Percentiles rank a stretch among this genome's conserved stretches.
Evolutionary conservation across 164 flowering plant genomes (phyloP).

Genomic region (Liriodendron chinense): DNA sequence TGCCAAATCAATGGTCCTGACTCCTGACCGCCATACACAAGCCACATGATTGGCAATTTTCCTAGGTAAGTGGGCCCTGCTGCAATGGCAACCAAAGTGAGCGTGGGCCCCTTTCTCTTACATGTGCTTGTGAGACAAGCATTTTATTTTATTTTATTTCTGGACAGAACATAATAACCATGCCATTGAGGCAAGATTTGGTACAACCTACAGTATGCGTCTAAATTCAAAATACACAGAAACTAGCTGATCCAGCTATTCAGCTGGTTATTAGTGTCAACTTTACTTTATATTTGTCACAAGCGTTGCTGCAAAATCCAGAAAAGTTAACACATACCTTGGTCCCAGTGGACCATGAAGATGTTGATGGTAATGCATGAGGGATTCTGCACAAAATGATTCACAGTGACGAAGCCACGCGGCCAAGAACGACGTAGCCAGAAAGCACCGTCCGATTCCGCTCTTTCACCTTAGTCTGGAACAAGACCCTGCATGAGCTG

Average conservation of each 20-base stretch:
- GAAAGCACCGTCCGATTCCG: conserved; percentile 68
- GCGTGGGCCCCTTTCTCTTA: no score
- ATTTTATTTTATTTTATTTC: no score
- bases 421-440: conserved; percentile 63
- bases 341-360: not conserved
- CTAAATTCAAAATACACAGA: not conserved
- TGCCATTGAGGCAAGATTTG: no score
- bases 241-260: not conserved
- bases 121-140: no score
- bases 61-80: no score
- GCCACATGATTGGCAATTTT: no score
- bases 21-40: no score
- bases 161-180: no score
- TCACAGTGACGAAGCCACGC: conserved; percentile 33
- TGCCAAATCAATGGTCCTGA: no score
- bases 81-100: no score
- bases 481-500: conserved; percentile 67
- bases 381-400: not conserved
- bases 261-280: not conserved
- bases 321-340: not conserved
- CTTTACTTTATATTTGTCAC: not conserved
- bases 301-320: not conserved
- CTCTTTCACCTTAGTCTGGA: conserved; percentile 77
- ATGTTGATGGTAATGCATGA: no score
- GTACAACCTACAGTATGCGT: not conserved